Evolutionary conservation across 2,329 filamentous ascomycete genomes (phyloP).

Genomic region (Ceratocystis albifundus): DNA sequence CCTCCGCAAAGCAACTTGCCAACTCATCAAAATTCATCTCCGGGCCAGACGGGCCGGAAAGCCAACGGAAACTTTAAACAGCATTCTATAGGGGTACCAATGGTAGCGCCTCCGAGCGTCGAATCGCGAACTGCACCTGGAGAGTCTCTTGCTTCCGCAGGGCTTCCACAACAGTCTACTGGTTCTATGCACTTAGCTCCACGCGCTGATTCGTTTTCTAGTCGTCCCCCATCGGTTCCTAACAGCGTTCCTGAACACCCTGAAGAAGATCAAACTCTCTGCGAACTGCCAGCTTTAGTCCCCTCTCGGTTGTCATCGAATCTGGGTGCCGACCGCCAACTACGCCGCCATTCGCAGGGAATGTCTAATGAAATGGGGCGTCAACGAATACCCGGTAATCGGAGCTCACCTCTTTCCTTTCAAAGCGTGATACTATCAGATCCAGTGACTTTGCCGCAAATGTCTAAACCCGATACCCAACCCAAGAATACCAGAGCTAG

Average conservation of each 20-base stretch:
- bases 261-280: not conserved
- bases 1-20: not conserved
- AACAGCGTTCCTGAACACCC: not conserved
- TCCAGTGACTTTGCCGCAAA: not conserved
- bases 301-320: not conserved
- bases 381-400: not conserved
- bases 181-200: not conserved
- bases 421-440: not conserved
- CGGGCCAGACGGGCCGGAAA: not conserved
- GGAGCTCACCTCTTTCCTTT: not conserved
- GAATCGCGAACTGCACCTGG: not conserved
- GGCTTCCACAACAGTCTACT: not conserved
- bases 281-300: too few species aligned
- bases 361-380: not conserved
- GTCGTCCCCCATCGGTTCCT: slow-evolving; percentile 7
- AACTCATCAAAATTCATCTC: not conserved
- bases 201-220: not conserved
- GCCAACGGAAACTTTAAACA: not conserved
- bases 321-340: not conserved
- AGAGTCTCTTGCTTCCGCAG: not conserved
- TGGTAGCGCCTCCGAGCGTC: not conserved
- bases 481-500: not conserved
- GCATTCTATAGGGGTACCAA: not conserved
- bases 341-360: not conserved
- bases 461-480: not conserved